These are phyloP conservation scores for Hymenoscyphus salicellus DNA, from an alignment of 2,329 filamentous ascomycete species.

Conservation along the genomic window DNA sequence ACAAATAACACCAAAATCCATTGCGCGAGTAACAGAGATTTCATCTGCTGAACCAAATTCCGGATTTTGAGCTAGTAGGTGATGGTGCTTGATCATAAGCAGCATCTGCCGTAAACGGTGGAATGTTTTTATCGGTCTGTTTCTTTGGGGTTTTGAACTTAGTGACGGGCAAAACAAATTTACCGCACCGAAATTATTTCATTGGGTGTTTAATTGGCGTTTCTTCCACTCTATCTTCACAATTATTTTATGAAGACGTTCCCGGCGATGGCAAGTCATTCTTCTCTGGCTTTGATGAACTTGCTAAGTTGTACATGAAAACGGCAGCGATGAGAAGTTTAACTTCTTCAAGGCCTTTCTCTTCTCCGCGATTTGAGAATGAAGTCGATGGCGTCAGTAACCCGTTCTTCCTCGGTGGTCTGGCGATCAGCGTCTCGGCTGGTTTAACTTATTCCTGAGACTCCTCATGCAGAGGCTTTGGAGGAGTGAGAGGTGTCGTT, in stretches of 20 bases:
- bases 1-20: not conserved
- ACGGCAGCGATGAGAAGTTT: not conserved
- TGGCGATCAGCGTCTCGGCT: not conserved
- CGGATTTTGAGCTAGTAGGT: not conserved
- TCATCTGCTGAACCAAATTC: not conserved
- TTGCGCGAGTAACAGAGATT: not conserved
- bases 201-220: not conserved
- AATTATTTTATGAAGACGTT: not conserved
- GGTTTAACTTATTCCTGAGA: not conserved
- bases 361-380: not conserved
- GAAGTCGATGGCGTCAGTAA: conserved; percentile 1
- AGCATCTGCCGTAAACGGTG: not conserved
- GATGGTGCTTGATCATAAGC: not conserved
- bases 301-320: not conserved
- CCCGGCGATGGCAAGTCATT: not conserved
- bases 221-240: not conserved
- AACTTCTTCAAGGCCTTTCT: not conserved
- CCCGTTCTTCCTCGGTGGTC: not conserved
- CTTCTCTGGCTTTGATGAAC: not conserved
- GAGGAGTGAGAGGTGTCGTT: not conserved
- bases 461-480: not conserved
- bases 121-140: not conserved
- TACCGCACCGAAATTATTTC: not conserved
- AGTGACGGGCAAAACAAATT: not conserved
- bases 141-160: not conserved